A percentile compares a stretch with the other conserved stretches of the same genome.
phyloP scores from a whole-genome alignment of 192 early-diverging fungal species.

The Backusella morwellensis region DNA sequence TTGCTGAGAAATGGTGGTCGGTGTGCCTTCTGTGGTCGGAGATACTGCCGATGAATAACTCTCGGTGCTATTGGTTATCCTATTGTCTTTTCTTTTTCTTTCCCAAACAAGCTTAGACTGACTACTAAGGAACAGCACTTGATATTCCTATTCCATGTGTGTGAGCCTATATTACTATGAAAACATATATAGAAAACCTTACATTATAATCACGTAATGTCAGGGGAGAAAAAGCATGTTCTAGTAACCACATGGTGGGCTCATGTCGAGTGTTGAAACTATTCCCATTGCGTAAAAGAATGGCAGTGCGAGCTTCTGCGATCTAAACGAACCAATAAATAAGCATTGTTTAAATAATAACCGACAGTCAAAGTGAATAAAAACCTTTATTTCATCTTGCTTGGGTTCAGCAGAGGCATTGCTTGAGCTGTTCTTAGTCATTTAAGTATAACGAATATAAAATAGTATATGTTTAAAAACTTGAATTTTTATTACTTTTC shows the following conservation, averaged over 20 bases:
- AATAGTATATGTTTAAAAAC: background rate
- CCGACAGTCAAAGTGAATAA: background rate
- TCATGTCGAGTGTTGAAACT: conserved; percentile 27
- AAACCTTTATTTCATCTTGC: conserved; percentile 1
- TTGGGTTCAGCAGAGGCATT: background rate
- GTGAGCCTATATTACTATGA: too few relatives aligned
- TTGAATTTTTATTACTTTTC: background rate
- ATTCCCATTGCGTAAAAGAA: conserved; percentile 25
- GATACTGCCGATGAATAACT: background rate
- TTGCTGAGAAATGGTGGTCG: background rate
- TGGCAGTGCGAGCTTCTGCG: conserved; percentile 27
- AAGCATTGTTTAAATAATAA: background rate
- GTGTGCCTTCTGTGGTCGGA: background rate
- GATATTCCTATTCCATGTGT: background rate
- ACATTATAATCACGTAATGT: conserved; percentile 25
- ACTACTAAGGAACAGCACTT: background rate
- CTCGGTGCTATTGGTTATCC: background rate
- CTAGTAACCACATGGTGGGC: conserved; percentile 36
- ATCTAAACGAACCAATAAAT: conserved; percentile 4
- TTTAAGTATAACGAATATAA: background rate
- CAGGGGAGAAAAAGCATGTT: conserved; percentile 34
- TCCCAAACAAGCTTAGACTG: conserved; percentile 3
- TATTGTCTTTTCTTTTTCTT: conserved; percentile 14
- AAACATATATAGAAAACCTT: background rate
- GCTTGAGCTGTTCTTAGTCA: background rate